Conservation (phyloP, 176 grass and related monocot genomes). For the Elymus sibiricus region DNA sequence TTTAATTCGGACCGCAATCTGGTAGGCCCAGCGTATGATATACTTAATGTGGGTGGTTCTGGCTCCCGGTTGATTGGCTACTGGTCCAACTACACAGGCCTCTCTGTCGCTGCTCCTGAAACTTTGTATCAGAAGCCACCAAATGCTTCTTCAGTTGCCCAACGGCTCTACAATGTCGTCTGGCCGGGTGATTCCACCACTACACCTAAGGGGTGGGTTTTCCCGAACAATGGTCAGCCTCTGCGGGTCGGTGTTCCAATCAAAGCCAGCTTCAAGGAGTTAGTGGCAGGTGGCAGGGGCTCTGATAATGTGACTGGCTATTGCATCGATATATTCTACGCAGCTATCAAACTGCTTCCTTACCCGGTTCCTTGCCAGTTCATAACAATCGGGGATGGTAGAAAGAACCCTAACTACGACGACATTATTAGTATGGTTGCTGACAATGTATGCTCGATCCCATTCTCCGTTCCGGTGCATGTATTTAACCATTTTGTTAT, state of each 20-base stretch:
- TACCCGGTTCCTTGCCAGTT: constrained; percentile 71
- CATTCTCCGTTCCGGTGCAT: background rate
- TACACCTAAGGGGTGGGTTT: constrained; percentile 66
- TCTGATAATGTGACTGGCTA: constrained; percentile 55
- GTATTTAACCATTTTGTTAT: constrained; percentile 15
- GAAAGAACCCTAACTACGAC: constrained; percentile 47
- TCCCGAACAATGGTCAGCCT: constrained; percentile 58
- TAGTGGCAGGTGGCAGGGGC: constrained; percentile 39
- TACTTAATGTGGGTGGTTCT: constrained; percentile 52
- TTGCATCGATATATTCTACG: constrained; percentile 61
- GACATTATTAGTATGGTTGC: constrained; percentile 62
- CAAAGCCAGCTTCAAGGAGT: constrained; percentile 66
- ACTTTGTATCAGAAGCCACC: constrained; percentile 47
- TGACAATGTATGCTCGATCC: constrained; percentile 44
- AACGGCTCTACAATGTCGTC: constrained; percentile 40
- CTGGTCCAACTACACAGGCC: constrained; percentile 64
- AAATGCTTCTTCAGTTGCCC: constrained; percentile 42
- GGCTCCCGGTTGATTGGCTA: constrained; percentile 54
- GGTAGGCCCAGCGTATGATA: constrained; percentile 57
- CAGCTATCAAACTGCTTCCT: constrained; percentile 59
- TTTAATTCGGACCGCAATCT: constrained; percentile 52
- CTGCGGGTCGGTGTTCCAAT: constrained; percentile 70
- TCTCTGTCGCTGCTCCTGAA: constrained; percentile 59
- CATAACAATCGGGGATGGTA: constrained; percentile 58
- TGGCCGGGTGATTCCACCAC: constrained; percentile 51